Evolutionary conservation across 345 rosid species (phyloP).

Genomic region (Eucalyptus brandiana): DNA sequence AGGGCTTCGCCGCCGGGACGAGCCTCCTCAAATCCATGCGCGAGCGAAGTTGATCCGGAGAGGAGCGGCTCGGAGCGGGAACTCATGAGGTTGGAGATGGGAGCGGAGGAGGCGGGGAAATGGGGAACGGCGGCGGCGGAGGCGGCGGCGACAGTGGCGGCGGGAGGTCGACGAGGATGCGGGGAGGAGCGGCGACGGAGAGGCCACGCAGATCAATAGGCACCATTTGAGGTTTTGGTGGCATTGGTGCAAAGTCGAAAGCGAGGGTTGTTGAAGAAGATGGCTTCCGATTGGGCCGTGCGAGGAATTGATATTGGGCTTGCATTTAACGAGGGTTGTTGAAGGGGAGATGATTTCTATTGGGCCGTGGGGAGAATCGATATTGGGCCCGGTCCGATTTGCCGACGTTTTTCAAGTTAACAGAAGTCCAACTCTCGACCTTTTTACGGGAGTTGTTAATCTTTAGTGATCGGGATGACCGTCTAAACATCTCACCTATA

Average conservation of each 20-base stretch:
- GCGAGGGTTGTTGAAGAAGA: neutral
- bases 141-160: neutral
- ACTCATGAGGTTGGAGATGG: neutral
- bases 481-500: neutral
- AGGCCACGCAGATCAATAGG: neutral
- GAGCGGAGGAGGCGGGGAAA: neutral
- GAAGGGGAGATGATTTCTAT: neutral
- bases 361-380: neutral
- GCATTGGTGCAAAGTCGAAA: neutral
- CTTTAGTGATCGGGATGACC: neutral
- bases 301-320: neutral
- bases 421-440: neutral
- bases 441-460: neutral
- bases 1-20: slow-evolving; percentile 3
- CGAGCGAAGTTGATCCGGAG: neutral
- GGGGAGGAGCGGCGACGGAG: neutral
- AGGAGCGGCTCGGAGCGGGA: neutral
- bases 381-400: neutral
- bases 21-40: slow-evolving; percentile 56
- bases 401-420: neutral
- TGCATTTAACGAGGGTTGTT: neutral
- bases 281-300: neutral
- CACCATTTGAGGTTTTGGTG: neutral
- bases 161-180: neutral
- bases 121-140: neutral